phyloP scores from a whole-genome alignment of 495 filamentous ascomycete species.

The Aspergillus carlsbadensis region DNA sequence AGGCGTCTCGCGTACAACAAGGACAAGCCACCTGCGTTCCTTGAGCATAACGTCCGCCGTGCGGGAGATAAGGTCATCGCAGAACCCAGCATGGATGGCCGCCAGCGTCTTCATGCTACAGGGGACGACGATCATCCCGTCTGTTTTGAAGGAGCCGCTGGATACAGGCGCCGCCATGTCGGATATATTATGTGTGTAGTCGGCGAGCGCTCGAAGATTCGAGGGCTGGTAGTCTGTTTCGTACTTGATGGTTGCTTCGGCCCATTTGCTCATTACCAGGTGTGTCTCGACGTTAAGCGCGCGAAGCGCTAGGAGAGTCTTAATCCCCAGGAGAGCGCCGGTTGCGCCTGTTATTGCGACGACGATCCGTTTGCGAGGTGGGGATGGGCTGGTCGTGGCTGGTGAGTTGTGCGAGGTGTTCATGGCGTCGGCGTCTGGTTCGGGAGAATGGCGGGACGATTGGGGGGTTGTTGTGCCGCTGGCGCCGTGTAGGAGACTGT shows the following conservation, averaged over 20 bases:
- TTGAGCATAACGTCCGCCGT: slow-evolving; percentile 49
- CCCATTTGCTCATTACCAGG: slow-evolving; percentile 45
- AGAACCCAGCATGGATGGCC: slow-evolving; percentile 28
- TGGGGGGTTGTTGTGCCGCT: slow-evolving; percentile 21
- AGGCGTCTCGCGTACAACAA: slow-evolving; percentile 45
- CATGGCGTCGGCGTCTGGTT: slow-evolving; percentile 7
- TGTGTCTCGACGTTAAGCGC: slow-evolving; percentile 42
- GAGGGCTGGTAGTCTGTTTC: slow-evolving; percentile 37
- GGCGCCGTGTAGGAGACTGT: slow-evolving; percentile 1
- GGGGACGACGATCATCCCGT: slow-evolving; percentile 43
- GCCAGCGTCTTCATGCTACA: slow-evolving; percentile 45
- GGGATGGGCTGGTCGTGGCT: neutral
- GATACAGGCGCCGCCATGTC: slow-evolving; percentile 39
- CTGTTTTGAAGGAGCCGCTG: slow-evolving; percentile 35
- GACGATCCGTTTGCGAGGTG: slow-evolving; percentile 24
- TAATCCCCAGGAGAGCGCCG: slow-evolving; percentile 38
- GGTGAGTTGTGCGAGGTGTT: neutral
- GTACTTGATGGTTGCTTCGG: slow-evolving; percentile 41
- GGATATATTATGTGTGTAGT: slow-evolving; percentile 37
- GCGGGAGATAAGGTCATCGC: slow-evolving; percentile 47
- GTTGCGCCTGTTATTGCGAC: slow-evolving; percentile 45
- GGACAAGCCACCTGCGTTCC: slow-evolving; percentile 39
- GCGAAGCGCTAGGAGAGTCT: slow-evolving; percentile 34
- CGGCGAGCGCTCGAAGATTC: slow-evolving; percentile 34
- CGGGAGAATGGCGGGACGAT: slow-evolving; percentile 5